phyloP scores from a whole-genome alignment of 1,139 yeast species.

The Hemisphaericaspora xylofermentans region DNA sequence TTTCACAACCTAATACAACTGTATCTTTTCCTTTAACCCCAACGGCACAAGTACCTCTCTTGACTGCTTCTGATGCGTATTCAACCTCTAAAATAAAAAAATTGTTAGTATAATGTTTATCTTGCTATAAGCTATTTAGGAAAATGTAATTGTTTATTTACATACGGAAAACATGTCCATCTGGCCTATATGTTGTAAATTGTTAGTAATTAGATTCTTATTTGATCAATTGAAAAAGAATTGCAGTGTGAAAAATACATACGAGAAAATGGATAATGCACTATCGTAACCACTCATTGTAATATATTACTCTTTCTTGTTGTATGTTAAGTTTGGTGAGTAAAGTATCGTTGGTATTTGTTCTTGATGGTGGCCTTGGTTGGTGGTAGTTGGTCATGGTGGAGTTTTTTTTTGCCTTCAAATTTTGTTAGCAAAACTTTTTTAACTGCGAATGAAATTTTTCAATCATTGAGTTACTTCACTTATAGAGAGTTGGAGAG shows the following conservation, averaged over 20 bases:
- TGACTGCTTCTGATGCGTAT: conserved; percentile 96
- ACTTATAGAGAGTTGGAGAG: too few relatives aligned
- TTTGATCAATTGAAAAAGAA: neutral
- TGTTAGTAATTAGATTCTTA: conserved; percentile 19
- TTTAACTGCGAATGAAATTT: too few relatives aligned
- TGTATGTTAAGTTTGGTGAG: too few relatives aligned
- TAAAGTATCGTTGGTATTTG: neutral
- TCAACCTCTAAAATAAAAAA: conserved; percentile 70
- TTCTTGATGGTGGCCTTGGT: neutral
- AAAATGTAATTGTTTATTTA: too few relatives aligned
- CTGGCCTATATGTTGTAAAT: conserved; percentile 65
- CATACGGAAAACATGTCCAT: conserved; percentile 95
- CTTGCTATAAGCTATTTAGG: too few relatives aligned
- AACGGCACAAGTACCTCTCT: conserved; percentile 97
- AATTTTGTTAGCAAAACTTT: too few relatives aligned
- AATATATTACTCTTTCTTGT: neutral
- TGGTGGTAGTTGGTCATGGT: neutral
- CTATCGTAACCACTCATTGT: conserved; percentile 97
- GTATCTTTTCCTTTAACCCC: conserved; percentile 89
- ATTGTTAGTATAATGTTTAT: conserved; percentile 24
- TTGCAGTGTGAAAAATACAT: conserved; percentile 34
- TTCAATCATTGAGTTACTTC: too few relatives aligned
- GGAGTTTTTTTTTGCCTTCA: conserved; percentile 15
- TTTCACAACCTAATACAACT: conserved; percentile 95
- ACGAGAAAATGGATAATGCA: conserved; percentile 96